Evolutionary conservation across 345 rosid species (phyloP).

Genomic region (Aegle marmelos): DNA sequence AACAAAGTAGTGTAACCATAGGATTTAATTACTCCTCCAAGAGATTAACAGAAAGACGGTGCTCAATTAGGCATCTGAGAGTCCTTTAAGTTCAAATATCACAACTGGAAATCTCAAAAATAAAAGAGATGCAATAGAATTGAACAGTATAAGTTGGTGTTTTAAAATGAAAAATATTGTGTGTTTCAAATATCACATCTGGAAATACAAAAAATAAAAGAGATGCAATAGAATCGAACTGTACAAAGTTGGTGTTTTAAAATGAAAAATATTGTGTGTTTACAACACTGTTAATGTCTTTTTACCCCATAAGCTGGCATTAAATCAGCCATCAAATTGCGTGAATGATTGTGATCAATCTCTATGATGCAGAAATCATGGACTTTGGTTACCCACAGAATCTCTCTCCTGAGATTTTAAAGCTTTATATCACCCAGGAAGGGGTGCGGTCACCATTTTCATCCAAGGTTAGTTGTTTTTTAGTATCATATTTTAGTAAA

Average conservation of each 20-base stretch:
- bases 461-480: slow-evolving; percentile 63
- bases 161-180: background rate
- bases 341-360: background rate
- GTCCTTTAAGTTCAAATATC: background rate
- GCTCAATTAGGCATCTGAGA: background rate
- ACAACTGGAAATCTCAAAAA: background rate
- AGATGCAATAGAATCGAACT: background rate
- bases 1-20: background rate
- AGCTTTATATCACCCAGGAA: slow-evolving; percentile 97
- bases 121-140: background rate
- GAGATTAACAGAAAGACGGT: background rate
- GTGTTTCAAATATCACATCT: background rate
- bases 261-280: background rate
- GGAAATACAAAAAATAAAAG: background rate
- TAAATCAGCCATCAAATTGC: background rate
- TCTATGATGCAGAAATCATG: slow-evolving; percentile 75
- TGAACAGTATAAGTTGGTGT: background rate
- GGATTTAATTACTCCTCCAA: background rate
- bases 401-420: slow-evolving; percentile 95
- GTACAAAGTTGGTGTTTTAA: background rate
- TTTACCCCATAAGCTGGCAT: background rate
- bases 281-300: background rate
- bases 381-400: slow-evolving; percentile 98
- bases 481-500: background rate
- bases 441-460: slow-evolving; percentile 98